These are phyloP conservation scores for Nakazawaea ernobii DNA, from an alignment of 805 yeast genomes.

Conservation along the genomic window DNA sequence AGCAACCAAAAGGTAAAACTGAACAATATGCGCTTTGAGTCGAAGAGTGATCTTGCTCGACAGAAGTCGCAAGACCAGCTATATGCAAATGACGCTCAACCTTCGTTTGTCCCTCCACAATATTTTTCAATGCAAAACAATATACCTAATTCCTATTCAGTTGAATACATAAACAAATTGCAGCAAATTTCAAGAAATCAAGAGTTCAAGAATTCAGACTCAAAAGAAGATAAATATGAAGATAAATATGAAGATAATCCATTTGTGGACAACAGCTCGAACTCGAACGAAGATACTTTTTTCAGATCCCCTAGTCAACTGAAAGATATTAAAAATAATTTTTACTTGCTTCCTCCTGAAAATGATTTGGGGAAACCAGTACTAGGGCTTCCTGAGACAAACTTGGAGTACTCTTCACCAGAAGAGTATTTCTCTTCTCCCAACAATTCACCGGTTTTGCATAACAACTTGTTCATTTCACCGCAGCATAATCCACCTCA, in stretches of 20 bases:
- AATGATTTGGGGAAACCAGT: conserved; percentile 5
- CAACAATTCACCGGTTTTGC: conserved; percentile 9
- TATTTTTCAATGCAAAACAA: conserved; percentile 6
- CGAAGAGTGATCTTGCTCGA: background rate
- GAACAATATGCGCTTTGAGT: conserved; percentile 17
- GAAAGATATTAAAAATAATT: background rate
- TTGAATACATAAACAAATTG: conserved; percentile 33
- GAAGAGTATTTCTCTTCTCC: conserved; percentile 11
- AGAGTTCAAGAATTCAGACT: conserved; percentile 17
- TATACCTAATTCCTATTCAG: conserved; percentile 29
- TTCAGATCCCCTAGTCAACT: no score
- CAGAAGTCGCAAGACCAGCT: background rate
- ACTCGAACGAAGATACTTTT: background rate
- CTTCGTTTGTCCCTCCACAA: conserved; percentile 16
- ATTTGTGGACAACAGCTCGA: background rate
- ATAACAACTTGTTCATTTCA: conserved; percentile 6
- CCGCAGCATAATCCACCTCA: conserved; percentile 11
- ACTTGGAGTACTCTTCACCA: conserved; percentile 27
- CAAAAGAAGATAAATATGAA: background rate
- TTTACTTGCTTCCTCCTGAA: conserved; percentile 5
- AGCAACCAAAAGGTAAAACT: no score
- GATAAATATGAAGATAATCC: background rate
- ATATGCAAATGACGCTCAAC: conserved; percentile 7
- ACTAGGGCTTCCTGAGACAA: conserved; percentile 25
- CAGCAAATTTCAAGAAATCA: conserved; percentile 16